phyloP scores from a whole-genome alignment of 2,329 filamentous ascomycete genomes.

The Aspergillus amoenus region DNA sequence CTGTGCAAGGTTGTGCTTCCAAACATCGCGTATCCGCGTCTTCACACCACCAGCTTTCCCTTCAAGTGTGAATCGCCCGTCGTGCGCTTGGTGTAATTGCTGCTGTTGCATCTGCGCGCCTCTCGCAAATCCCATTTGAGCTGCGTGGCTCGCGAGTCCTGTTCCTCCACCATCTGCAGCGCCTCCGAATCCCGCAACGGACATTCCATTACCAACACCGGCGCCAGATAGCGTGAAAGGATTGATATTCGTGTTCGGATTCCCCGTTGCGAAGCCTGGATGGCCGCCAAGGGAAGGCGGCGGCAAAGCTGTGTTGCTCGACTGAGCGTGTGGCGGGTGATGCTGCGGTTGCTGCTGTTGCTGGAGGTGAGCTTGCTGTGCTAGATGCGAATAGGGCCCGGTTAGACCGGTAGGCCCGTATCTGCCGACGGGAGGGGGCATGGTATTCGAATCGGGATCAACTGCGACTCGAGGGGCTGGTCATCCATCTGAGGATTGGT shows the following conservation, averaged over 20 bases:
- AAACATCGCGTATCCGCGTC: slow-evolving; percentile 89
- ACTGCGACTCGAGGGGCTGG: slow-evolving; percentile 13
- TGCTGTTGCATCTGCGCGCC: slow-evolving; percentile 66
- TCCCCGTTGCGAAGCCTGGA: slow-evolving; percentile 64
- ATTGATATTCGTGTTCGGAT: slow-evolving; percentile 66
- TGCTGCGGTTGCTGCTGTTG: slow-evolving; percentile 45
- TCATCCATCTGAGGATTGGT: slow-evolving; percentile 20
- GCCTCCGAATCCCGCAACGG: slow-evolving; percentile 56
- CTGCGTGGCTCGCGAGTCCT: slow-evolving; percentile 81
- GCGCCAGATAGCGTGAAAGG: slow-evolving; percentile 59
- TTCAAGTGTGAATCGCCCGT: slow-evolving; percentile 54
- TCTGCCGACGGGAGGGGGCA: slow-evolving; percentile 60
- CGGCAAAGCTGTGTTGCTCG: slow-evolving; percentile 49
- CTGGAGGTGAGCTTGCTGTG: slow-evolving; percentile 51
- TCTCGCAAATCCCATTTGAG: slow-evolving; percentile 82
- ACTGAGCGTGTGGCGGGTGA: slow-evolving; percentile 44
- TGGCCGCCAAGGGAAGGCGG: slow-evolving; percentile 64
- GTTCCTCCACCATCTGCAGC: slow-evolving; percentile 61
- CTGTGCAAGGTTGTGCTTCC: slow-evolving; percentile 85
- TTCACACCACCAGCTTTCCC: slow-evolving; percentile 61
- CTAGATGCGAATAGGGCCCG: slow-evolving; percentile 59
- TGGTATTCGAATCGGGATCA: slow-evolving; percentile 28
- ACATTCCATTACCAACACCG: slow-evolving; percentile 55
- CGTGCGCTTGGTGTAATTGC: slow-evolving; percentile 49
- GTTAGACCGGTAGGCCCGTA: slow-evolving; percentile 59